These are phyloP conservation scores for Saccharomyces pastorianus DNA, from an alignment of 1,139 yeast genomes.

Conservation along the genomic window DNA sequence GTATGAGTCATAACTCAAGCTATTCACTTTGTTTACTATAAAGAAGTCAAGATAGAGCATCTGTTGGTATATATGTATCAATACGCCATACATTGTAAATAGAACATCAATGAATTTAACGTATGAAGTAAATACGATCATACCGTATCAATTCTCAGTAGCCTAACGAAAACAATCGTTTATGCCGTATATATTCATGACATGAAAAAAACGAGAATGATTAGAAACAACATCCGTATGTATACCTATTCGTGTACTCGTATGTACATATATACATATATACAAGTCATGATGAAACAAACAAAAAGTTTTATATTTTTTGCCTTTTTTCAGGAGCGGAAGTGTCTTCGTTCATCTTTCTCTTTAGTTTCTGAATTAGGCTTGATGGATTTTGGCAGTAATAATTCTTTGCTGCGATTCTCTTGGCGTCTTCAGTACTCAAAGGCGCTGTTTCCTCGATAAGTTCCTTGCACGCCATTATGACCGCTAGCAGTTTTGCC, in stretches of 20 bases:
- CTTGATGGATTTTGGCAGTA: conserved; percentile 53
- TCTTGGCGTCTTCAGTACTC: conserved; percentile 52
- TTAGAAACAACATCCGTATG: neutral
- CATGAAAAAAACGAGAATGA: neutral
- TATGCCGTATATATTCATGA: neutral
- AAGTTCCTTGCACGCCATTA: conserved; percentile 42
- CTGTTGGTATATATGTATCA: neutral
- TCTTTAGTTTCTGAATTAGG: conserved; percentile 32
- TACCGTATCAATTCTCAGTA: neutral
- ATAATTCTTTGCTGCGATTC: conserved; percentile 55
- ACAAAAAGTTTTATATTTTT: conserved; percentile 5
- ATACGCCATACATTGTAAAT: neutral
- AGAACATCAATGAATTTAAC: neutral
- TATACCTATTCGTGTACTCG: neutral
- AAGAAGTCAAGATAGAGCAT: neutral
- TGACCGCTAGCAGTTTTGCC: conserved; percentile 38
- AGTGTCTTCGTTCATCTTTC: conserved; percentile 16
- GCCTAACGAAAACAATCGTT: neutral
- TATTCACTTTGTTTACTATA: too few species aligned
- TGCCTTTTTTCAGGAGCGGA: conserved; percentile 7
- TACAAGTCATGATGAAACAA: neutral
- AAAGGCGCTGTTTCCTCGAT: conserved; percentile 40
- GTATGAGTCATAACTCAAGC: neutral
- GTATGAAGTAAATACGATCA: neutral
- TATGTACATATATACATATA: neutral